Evolutionary conservation across 176 grass and related monocot species (phyloP).

Genomic region (Aegilops tauschii): DNA sequence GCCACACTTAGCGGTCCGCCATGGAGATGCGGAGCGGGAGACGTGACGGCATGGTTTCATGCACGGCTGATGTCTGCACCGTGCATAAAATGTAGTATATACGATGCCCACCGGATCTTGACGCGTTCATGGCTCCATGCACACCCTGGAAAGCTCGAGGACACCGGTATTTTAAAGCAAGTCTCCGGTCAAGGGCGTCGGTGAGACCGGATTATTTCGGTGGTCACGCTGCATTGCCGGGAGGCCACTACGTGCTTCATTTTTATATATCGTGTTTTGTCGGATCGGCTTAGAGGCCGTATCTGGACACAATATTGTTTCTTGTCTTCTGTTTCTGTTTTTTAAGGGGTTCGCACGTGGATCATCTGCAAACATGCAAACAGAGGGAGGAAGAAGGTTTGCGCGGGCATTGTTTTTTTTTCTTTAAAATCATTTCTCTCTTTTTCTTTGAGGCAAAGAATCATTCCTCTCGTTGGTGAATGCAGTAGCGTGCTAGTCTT

Average conservation of each 20-base stretch:
- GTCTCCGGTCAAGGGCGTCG: constrained; percentile 16
- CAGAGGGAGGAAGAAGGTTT: no score
- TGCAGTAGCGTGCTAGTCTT: no score
- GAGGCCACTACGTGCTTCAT: not conserved
- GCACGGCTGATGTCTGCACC: constrained; percentile 6
- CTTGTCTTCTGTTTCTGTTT: not conserved
- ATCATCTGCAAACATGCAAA: not conserved
- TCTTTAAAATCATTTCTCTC: no score
- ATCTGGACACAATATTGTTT: not conserved
- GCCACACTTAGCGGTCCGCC: not conserved
- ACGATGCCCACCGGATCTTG: not conserved
- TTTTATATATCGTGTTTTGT: constrained; percentile 20
- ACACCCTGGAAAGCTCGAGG: not conserved
- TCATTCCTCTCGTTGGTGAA: no score
- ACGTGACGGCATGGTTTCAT: constrained; percentile 7
- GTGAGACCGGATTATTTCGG: constrained; percentile 34
- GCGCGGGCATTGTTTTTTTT: no score
- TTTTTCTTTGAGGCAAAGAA: no score
- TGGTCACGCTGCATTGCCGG: not conserved
- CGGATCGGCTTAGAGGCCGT: not conserved
- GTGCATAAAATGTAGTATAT: not conserved
- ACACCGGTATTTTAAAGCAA: not conserved
- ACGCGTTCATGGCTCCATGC: not conserved
- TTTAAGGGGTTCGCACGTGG: not conserved
- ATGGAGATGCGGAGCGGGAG: not conserved